These are phyloP conservation scores for Penicillium capsulatum DNA, from an alignment of 2,329 filamentous ascomycete genomes.

Conservation along the genomic window DNA sequence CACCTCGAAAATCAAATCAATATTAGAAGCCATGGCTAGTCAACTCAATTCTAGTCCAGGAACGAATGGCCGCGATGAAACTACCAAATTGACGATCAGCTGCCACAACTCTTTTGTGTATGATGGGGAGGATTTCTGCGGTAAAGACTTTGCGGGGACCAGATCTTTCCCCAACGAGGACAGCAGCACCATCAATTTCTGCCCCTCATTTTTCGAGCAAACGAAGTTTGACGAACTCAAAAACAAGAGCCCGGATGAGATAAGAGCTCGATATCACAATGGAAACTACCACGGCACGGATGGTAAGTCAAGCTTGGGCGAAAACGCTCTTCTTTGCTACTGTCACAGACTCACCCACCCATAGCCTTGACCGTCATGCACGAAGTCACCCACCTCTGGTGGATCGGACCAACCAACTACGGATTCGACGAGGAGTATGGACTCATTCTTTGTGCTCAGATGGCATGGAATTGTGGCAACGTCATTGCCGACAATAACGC, in stretches of 20 bases:
- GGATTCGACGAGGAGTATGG: not conserved
- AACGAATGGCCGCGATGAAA: not conserved
- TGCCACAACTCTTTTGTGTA: not conserved
- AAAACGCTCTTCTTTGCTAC: not conserved
- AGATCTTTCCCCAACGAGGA: not conserved
- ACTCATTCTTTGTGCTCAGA: not conserved
- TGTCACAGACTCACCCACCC: not conserved
- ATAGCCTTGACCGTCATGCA: not conserved
- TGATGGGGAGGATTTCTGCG: not conserved
- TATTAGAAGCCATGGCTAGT: not conserved
- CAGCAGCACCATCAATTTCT: constrained; percentile 1
- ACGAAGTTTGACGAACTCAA: not conserved
- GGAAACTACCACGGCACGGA: not conserved
- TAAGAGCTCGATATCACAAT: not conserved
- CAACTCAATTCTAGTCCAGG: not conserved
- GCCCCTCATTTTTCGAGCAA: not conserved
- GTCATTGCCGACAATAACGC: not conserved
- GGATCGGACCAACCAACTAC: not conserved
- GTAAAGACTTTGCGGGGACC: not conserved
- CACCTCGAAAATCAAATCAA: not conserved
- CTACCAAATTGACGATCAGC: not conserved
- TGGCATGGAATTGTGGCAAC: not conserved
- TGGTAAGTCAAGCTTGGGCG: not conserved
- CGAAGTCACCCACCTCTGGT: not conserved
- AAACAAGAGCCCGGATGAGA: not conserved